These are phyloP conservation scores for Sclerotinia nivalis DNA, from an alignment of 2,329 filamentous ascomycete species.

Conservation along the genomic window DNA sequence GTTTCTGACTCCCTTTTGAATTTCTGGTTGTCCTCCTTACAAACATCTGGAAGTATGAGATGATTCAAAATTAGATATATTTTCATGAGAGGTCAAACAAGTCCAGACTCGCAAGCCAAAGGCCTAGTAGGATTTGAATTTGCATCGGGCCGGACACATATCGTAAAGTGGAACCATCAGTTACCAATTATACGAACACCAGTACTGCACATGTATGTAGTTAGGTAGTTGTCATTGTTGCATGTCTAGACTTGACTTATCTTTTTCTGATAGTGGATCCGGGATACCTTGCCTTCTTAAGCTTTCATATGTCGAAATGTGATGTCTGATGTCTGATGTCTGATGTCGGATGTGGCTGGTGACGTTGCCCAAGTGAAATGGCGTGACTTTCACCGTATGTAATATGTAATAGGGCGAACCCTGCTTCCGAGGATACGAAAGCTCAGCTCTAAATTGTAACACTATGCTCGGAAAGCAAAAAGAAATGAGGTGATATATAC, in stretches of 20 bases:
- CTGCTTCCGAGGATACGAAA: background rate
- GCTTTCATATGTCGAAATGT: constrained; percentile 8
- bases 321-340: too few species aligned
- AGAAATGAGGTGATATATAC: background rate
- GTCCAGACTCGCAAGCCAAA: background rate
- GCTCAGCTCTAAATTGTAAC: background rate
- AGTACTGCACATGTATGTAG: background rate
- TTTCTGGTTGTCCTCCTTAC: background rate
- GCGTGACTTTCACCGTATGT: background rate
- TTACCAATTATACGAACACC: background rate
- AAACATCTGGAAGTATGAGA: background rate
- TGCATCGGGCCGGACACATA: too few species aligned
- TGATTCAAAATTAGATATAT: background rate
- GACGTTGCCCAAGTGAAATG: background rate
- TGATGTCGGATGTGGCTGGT: background rate
- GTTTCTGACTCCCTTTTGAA: background rate
- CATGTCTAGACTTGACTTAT: background rate
- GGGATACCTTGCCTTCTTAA: too few species aligned
- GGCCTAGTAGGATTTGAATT: background rate
- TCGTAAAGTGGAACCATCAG: background rate
- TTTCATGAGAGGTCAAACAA: background rate
- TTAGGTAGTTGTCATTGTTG: background rate
- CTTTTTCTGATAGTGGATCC: background rate
- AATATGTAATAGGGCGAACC: background rate
- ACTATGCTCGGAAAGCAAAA: background rate